Percentiles rank a stretch among this genome's conserved stretches.
Evolutionary conservation across 306 rosid genomes (phyloP).

Genomic region (Alnus glutinosa): DNA sequence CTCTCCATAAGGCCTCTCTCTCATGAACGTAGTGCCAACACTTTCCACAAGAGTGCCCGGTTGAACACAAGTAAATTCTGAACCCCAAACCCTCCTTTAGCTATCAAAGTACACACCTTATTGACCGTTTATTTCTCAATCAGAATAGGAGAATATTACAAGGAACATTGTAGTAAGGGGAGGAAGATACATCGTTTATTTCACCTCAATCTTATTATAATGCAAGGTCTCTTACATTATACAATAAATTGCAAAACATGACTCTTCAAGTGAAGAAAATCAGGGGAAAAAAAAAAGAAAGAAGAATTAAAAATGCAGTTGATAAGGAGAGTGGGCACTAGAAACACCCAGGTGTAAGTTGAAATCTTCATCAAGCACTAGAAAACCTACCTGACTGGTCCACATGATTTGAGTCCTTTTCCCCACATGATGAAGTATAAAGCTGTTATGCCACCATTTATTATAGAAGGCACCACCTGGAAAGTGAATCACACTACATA

Average conservation of each 20-base stretch:
- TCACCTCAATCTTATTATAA: slow-evolving; percentile 1
- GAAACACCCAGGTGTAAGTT: slow-evolving; percentile 10
- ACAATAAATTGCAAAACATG: slow-evolving; percentile 14
- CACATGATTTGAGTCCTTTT: slow-evolving; percentile 96
- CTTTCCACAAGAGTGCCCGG: too few relatives aligned
- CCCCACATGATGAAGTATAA: slow-evolving; percentile 91
- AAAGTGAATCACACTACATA: slow-evolving; percentile 30
- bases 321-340: slow-evolving; percentile 11
- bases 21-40: too few relatives aligned
- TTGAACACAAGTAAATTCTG: too few relatives aligned
- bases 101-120: too few relatives aligned
- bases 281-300: not conserved
- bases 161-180: too few relatives aligned
- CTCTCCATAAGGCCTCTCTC: too few relatives aligned
- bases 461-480: slow-evolving; percentile 92
- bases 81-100: too few relatives aligned
- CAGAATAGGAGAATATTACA: too few relatives aligned
- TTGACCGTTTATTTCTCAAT: too few relatives aligned
- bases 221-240: not conserved
- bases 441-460: slow-evolving; percentile 93
- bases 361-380: slow-evolving; percentile 27
- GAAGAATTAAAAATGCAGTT: not conserved
- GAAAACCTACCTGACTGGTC: slow-evolving; percentile 87
- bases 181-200: not conserved
- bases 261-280: slow-evolving; percentile 1